Base-by-base conservation (phyloP, 1,284 basidiomycete genomes). In the Cerioporus squamosus region DNA sequence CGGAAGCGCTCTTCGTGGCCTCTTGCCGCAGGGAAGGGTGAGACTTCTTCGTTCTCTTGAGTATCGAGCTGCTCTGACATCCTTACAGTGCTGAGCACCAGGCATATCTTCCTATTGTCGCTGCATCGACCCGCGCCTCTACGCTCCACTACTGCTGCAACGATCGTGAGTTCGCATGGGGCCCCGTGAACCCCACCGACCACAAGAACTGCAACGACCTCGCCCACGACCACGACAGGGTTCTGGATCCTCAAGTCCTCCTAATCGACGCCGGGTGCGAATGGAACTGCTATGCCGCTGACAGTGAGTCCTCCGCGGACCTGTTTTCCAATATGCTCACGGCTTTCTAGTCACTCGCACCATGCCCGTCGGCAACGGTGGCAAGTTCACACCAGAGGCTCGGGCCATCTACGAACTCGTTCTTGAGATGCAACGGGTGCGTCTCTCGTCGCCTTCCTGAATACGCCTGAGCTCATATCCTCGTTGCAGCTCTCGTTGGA, bases 221-320 rank as follows among this genome's bases (percentile, higher is more conserved):
- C 51, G 71, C 75, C 1, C 76, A 81, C 39, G 73, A 72, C 17
- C 60, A 72, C 17, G 65, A 70, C 15, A 80, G 77, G 47, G 73
- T 79, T 10, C 67, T 91, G 38, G 70, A 77, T 10, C 90, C 93
- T 0, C 93, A 95, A 71, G 89, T 95, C 3, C 79, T 97, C 5
- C 83, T 97, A 40, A 94, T 97, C 60, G 95, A 97, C 68, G 94
- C 94, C 1, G 94, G 94, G 0, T 94, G 93, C 68, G 95, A 97
- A 75, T 95, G 87, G 87, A 80, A 86, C 44, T 90, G 85, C 71
- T 92, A 94, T 66, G 90, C 89, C 0, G 83, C 88, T 0, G 92
- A 94, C 69, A 92, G 84, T 79, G 64, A 68, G 84, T 70, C 20
- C 8, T 26, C 8, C 26, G 0, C 26, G 2, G 18, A 2, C 3